Percentiles rank a stretch among this genome's conserved stretches.
Conservation (phyloP, 257 asterid species). For the Solanum appendiculatum region DNA sequence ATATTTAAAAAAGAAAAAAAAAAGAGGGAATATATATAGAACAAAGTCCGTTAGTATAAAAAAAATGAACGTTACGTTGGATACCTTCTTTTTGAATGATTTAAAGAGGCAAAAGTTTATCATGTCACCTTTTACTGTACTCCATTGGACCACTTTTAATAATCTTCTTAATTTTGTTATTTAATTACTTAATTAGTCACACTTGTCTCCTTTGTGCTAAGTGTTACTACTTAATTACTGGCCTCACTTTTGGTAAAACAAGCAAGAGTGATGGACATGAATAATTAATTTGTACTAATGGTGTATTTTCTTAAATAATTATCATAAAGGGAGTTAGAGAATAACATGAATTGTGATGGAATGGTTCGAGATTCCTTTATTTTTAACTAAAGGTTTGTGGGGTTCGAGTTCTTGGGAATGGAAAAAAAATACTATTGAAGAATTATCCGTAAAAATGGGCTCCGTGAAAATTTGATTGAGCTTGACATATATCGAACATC, state of each 20-base stretch:
- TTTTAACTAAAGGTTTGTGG: neutral
- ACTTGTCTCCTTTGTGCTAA: neutral
- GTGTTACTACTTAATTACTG: neutral
- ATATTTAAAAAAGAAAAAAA: neutral
- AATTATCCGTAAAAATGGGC: neutral
- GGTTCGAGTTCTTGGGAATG: neutral
- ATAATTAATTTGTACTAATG: neutral
- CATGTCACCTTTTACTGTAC: neutral
- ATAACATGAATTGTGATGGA: fast-evolving
- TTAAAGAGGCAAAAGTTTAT: constrained; percentile 2
- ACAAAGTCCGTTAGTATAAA: neutral
- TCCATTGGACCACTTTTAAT: constrained; percentile 8
- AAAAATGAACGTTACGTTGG: constrained; percentile 31
- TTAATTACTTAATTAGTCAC: neutral
- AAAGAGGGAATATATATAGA: constrained; percentile 6
- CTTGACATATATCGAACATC: too few species aligned
- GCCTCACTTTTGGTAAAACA: neutral
- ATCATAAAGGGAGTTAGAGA: neutral
- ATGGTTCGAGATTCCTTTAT: neutral
- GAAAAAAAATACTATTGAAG: too few species aligned
- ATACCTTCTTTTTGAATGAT: constrained; percentile 25
- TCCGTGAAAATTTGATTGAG: too few species aligned
- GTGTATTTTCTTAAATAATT: neutral
- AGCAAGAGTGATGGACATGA: neutral
- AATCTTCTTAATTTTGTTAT: neutral